Conservation (phyloP, 2,329 filamentous ascomycete genomes). For the Pseudocercospora cruenta region DNA sequence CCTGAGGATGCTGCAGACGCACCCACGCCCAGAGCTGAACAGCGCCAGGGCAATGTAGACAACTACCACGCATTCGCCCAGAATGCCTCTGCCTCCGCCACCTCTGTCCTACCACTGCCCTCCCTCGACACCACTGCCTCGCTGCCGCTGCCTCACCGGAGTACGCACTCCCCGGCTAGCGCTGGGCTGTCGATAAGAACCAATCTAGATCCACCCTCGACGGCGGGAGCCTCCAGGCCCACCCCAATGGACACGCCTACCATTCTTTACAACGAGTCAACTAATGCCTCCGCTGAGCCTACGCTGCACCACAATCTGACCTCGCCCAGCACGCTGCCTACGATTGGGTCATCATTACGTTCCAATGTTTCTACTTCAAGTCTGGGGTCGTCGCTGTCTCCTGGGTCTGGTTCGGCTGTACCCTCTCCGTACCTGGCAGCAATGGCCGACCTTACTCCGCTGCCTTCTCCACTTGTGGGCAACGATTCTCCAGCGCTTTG, state of each 20-base stretch:
- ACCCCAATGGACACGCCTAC: conserved; percentile 23
- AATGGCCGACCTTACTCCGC: conserved; percentile 55
- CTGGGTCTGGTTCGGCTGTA: conserved; percentile 49
- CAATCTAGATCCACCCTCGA: conserved; percentile 17
- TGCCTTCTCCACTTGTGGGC: conserved; percentile 54
- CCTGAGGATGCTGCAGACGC: neutral
- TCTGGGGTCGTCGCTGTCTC: conserved; percentile 50
- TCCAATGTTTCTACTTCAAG: conserved; percentile 49
- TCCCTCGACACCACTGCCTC: conserved; percentile 5
- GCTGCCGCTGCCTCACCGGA: conserved; percentile 1
- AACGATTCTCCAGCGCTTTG: conserved; percentile 46
- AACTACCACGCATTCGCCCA: conserved; percentile 7
- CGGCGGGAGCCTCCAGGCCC: conserved; percentile 15
- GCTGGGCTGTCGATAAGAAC: conserved; percentile 30
- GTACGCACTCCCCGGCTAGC: conserved; percentile 18
- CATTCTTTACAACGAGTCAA: conserved; percentile 21
- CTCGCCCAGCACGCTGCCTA: conserved; percentile 38
- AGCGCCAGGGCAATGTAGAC: neutral
- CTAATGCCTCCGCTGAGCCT: conserved; percentile 10
- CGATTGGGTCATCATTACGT: conserved; percentile 39
- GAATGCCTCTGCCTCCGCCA: neutral
- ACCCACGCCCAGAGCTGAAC: conserved; percentile 5
- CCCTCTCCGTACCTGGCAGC: conserved; percentile 54
- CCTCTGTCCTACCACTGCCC: neutral
- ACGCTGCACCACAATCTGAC: conserved; percentile 41